Conservation (phyloP, 2,329 filamentous ascomycete species). For the Ceratocystis smalleyi region DNA sequence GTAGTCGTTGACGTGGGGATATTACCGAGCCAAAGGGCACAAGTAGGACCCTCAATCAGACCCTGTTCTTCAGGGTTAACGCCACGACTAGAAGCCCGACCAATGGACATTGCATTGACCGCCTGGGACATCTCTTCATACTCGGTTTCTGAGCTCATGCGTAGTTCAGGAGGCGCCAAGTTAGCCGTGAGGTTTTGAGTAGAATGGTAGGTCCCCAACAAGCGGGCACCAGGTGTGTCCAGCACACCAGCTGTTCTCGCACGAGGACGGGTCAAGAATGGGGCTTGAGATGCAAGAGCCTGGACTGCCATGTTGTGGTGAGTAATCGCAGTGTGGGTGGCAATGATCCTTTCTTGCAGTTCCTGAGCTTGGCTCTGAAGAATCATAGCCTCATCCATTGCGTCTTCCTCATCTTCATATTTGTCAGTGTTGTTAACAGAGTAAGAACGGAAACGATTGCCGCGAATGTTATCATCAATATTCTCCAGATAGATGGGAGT, state of each 20-base stretch:
- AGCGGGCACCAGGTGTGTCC: constrained; percentile 54
- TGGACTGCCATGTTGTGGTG: constrained; percentile 89
- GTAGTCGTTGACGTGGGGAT: constrained; percentile 95
- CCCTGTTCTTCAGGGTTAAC: constrained; percentile 62
- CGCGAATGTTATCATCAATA: constrained; percentile 58
- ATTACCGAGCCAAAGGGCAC: constrained; percentile 90
- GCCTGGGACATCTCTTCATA: constrained; percentile 69
- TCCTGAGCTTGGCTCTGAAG: constrained; percentile 43
- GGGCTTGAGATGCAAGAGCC: constrained; percentile 74
- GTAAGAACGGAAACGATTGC: constrained; percentile 86
- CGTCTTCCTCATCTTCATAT: constrained; percentile 78
- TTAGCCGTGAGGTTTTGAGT: constrained; percentile 54
- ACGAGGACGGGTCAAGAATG: constrained; percentile 57
- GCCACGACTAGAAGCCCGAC: constrained; percentile 47
- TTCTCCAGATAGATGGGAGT: constrained; percentile 57
- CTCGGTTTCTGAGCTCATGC: constrained; percentile 57
- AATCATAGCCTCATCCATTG: constrained; percentile 42
- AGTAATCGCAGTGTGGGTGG: constrained; percentile 57
- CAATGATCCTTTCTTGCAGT: constrained; percentile 46
- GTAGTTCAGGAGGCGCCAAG: constrained; percentile 60
- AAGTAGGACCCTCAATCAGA: constrained; percentile 67
- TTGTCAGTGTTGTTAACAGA: constrained; percentile 98
- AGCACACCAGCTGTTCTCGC: constrained; percentile 84
- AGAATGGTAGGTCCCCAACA: constrained; percentile 57
- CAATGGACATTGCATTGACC: constrained; percentile 64